These are phyloP conservation scores for Pogostemon cablin DNA, from an alignment of 257 asterid species.

Conservation along the genomic window DNA sequence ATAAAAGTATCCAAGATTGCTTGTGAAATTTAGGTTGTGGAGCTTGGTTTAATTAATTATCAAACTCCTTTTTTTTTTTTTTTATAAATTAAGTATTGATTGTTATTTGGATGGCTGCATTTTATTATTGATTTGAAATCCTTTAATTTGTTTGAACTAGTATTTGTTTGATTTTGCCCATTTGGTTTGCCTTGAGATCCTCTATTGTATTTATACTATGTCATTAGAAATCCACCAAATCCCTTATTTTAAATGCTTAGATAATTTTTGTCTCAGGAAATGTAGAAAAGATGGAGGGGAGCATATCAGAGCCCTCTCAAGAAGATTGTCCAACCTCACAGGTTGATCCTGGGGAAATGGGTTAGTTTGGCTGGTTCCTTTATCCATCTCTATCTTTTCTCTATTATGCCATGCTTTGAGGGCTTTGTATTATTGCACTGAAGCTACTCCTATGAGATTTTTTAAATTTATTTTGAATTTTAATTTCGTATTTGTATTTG, in stretches of 20 bases:
- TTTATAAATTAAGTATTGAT: neutral
- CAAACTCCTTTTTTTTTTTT: neutral
- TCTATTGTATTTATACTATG: neutral
- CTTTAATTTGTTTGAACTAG: neutral
- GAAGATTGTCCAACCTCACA: slow-evolving; percentile 40
- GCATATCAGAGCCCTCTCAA: slow-evolving; percentile 35
- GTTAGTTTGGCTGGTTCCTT: slow-evolving; percentile 34
- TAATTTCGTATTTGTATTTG: neutral
- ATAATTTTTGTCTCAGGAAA: slow-evolving; percentile 29
- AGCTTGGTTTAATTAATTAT: neutral
- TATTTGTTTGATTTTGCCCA: neutral
- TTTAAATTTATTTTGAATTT: neutral
- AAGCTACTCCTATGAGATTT: neutral
- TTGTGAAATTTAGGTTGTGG: slow-evolving; percentile 10
- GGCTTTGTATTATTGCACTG: neutral
- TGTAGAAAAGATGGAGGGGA: slow-evolving; percentile 44
- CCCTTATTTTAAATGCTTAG: neutral
- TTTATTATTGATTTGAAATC: neutral
- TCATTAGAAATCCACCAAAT: neutral
- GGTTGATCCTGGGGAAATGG: slow-evolving; percentile 46
- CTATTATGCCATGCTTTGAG: slow-evolving; percentile 1
- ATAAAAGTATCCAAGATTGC: slow-evolving; percentile 1
- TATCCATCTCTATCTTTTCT: neutral
- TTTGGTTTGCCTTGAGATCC: neutral
- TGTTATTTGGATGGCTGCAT: neutral